Evolutionary conservation across 495 filamentous ascomycete genomes (phyloP).

Genomic region (Amorphotheca resinae): DNA sequence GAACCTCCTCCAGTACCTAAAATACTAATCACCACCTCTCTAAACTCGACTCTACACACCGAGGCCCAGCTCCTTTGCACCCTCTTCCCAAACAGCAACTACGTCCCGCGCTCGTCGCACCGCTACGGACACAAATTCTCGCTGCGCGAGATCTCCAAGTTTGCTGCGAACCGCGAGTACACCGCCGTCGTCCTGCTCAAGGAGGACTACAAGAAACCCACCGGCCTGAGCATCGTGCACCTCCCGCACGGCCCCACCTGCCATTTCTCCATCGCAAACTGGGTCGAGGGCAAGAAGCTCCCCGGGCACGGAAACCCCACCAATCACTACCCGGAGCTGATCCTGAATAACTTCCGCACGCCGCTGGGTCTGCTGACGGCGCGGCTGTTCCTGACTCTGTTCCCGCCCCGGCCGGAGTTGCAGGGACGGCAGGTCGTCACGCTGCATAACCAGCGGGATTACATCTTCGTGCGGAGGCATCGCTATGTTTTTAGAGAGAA

Average conservation of each 20-base stretch:
- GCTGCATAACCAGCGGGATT: constrained; percentile 90
- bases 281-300: constrained; percentile 70
- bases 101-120: constrained; percentile 74
- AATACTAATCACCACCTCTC: constrained; percentile 76
- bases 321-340: constrained; percentile 81
- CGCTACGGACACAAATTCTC: constrained; percentile 75
- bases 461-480: constrained; percentile 83
- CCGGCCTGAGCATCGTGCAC: constrained; percentile 68
- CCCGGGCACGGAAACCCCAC: constrained; percentile 84
- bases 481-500: constrained; percentile 89
- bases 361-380: constrained; percentile 84
- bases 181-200: constrained; percentile 69
- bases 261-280: constrained; percentile 74
- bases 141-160: constrained; percentile 76
- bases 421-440: constrained; percentile 80
- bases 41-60: constrained; percentile 74
- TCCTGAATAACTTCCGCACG: constrained; percentile 91
- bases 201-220: constrained; percentile 71
- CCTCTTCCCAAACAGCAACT: constrained; percentile 77
- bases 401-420: constrained; percentile 72
- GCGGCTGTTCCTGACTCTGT: constrained; percentile 69
- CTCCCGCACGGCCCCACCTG: constrained; percentile 78
- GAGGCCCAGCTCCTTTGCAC: constrained; percentile 65
- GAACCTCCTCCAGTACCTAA: constrained; percentile 50
- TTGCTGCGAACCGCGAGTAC: constrained; percentile 68